phyloP scores from a whole-genome alignment of 306 rosid genomes.

The apple (Malus domestica) region ASM211411v1 NC_041805.1:6964001-6964500 shows the following conservation, averaged over 20 bases:
- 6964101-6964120: constrained; percentile 80
- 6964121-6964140: constrained; percentile 72
- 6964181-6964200: constrained; percentile 86
- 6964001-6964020: constrained; percentile 89
- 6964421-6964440: background rate
- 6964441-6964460: constrained; percentile 5
- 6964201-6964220: constrained; percentile 69
- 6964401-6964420: background rate
- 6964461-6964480: background rate
- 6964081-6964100: constrained; percentile 80
- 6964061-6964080: constrained; percentile 76
- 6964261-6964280: constrained; percentile 79
- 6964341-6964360: constrained; percentile 2
- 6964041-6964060: constrained; percentile 96
- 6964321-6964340: background rate
- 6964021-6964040: constrained; percentile 91
- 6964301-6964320: background rate
- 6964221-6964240: constrained; percentile 93
- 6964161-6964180: constrained; percentile 94
- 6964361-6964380: constrained; percentile 1
- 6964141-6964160: constrained; percentile 98
- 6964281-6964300: constrained; percentile 7
- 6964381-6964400: background rate
- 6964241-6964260: constrained; percentile 98
- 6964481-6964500: constrained; percentile 11